Conservation (phyloP, 192 early-diverging fungal genomes). For the Gonapodya sp. region DNA sequence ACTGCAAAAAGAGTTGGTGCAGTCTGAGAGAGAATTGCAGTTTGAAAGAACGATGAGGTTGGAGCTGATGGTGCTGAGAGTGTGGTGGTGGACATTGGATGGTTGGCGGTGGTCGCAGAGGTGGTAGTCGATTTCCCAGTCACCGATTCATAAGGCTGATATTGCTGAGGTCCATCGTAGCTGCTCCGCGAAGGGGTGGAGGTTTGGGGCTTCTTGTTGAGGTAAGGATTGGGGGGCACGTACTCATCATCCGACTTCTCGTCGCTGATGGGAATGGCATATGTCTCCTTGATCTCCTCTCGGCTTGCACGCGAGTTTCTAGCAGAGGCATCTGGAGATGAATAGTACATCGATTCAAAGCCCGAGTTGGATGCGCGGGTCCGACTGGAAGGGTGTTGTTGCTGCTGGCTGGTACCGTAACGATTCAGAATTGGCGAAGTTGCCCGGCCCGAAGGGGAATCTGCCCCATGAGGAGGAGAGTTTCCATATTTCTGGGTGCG, state of each 20-base stretch:
- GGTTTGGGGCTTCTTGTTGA: not conserved
- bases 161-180: not conserved
- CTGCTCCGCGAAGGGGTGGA: too few species aligned
- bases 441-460: not conserved
- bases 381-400: not conserved
- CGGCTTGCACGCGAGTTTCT: not conserved
- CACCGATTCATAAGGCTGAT: not conserved
- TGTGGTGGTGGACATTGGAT: too few species aligned
- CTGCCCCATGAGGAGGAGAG: not conserved
- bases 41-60: not conserved
- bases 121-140: not conserved
- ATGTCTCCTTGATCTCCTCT: not conserved
- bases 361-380: not conserved
- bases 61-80: not conserved
- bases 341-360: not conserved
- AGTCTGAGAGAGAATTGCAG: not conserved
- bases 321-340: not conserved
- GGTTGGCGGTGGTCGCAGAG: not conserved
- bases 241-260: not conserved
- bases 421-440: not conserved
- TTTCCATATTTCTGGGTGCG: not conserved
- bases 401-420: too few species aligned
- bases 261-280: not conserved
- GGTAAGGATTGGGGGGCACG: not conserved
- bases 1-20: not conserved